Conservation (phyloP, 176 grass and related monocot genomes). For the Hordeum marinum region DNA sequence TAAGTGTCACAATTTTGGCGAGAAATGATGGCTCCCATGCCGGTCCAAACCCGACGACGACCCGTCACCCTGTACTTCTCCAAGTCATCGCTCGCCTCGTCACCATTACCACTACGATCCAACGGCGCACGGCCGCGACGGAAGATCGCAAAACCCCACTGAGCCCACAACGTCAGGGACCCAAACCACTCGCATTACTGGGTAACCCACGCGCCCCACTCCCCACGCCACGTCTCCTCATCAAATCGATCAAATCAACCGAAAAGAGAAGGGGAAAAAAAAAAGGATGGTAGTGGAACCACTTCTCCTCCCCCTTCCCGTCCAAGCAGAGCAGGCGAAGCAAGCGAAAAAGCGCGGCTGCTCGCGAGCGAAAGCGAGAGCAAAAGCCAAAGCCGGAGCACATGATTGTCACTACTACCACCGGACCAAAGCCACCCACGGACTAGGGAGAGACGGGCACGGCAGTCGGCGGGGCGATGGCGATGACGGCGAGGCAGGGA, state of each 20-base stretch:
- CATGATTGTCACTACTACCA: background rate
- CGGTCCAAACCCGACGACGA: too few relatives aligned
- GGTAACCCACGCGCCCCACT: background rate
- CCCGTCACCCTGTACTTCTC: too few relatives aligned
- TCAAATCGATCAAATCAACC: background rate
- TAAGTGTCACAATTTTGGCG: too few relatives aligned
- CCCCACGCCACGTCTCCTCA: background rate
- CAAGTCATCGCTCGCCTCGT: too few relatives aligned
- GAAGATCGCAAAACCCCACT: background rate
- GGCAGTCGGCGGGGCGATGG: background rate
- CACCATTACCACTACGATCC: too few relatives aligned
- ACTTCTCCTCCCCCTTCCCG: background rate
- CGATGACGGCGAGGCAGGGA: slow-evolving; percentile 33
- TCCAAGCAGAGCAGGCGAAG: slow-evolving; percentile 19
- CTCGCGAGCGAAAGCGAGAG: slow-evolving; percentile 16
- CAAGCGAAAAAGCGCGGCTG: slow-evolving; percentile 27
- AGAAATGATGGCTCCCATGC: too few relatives aligned
- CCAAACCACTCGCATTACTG: background rate
- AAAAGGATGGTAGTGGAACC: background rate
- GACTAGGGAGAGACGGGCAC: background rate
- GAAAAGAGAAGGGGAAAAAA: background rate
- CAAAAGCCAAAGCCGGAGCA: slow-evolving; percentile 19
- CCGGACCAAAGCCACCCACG: slow-evolving; percentile 7
- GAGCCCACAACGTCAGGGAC: background rate
- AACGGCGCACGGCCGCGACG: background rate